Evolutionary conservation across 192 early-diverging fungal species (phyloP).

Genomic region (Backusella tarrabulga): DNA sequence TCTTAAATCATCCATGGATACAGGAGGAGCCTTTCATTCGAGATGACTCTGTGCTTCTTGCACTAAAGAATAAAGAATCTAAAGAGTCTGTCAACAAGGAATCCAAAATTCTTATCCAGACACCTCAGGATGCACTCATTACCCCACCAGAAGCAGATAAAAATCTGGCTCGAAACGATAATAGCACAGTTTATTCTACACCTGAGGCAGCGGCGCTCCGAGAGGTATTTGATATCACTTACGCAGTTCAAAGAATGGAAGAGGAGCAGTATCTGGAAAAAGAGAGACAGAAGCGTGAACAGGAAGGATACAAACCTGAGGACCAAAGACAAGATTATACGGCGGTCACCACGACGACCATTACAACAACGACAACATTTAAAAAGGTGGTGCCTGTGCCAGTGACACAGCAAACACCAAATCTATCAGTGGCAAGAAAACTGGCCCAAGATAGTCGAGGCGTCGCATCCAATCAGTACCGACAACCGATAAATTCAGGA

Average conservation of each 20-base stretch:
- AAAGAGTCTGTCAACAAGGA: not conserved
- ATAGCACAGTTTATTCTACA: constrained; percentile 27
- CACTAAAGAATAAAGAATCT: not conserved
- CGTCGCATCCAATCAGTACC: not conserved
- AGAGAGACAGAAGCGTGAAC: not conserved
- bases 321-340: not conserved
- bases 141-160: not conserved
- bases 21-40: constrained; percentile 23
- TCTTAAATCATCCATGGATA: constrained; percentile 82
- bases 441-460: constrained; percentile 6
- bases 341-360: not conserved
- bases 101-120: not conserved
- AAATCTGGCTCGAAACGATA: not conserved
- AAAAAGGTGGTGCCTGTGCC: not conserved
- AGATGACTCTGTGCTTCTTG: not conserved
- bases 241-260: constrained; percentile 73
- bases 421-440: not conserved
- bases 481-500: not conserved
- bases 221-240: constrained; percentile 71
- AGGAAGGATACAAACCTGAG: not conserved
- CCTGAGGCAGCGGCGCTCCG: constrained; percentile 55
- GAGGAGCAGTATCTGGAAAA: constrained; percentile 44
- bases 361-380: not conserved
- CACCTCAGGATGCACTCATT: not conserved
- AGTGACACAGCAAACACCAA: not conserved